Evolutionary conservation across 139 green algal species (phyloP), one percentile per base, ranked within the genome.

Genomic region (Picochlorum sp.): DNA sequence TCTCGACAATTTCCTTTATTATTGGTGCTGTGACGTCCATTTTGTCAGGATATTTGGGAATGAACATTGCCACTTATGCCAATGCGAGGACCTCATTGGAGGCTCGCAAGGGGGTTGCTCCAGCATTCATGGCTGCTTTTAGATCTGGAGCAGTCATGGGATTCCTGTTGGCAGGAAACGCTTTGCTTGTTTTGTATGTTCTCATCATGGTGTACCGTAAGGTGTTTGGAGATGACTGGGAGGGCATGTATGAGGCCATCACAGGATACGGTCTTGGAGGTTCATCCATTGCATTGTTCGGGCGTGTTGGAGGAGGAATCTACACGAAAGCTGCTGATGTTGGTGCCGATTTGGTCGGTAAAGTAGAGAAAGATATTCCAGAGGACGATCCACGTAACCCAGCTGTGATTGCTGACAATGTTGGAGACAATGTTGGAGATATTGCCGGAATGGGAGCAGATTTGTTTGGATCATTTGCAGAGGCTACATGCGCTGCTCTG

Each of bases 381-480:
- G 94, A 99, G 83, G 94, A 99, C 63, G 94, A 99, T 77, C 94
- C 94, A 8, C 77, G 94, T 44, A 99, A 99, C 85, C 94, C 94
- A 52, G 94, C 92, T 31, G 89, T 95, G 20, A 97, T 98, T 83
- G 90, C 90, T 57, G 92, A 98, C 75, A 98, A 98, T 62, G 92
- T 98, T 47, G 92, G 92, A 57, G 92, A 98, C 85, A 98, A 98
- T 64, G 92, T 98, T 26, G 92, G 92, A 47, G 92, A 98, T 76
- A 97, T 98, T 69, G 92, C 92, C 50, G 92, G 92, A 67, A 98
- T 98, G 92, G 92, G 92, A 49, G 87, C 92, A 49, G 92, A 98
- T 63, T 84, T 98, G 61, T 98, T 98, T 59, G 92, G 92, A 55
- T 96, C 88, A 10, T 97, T 98, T 62, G 92, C 88, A 34, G 92